Evolutionary conservation across 2,329 filamentous ascomycete genomes (phyloP).

Genomic region (Stemphylium lycopersici): DNA sequence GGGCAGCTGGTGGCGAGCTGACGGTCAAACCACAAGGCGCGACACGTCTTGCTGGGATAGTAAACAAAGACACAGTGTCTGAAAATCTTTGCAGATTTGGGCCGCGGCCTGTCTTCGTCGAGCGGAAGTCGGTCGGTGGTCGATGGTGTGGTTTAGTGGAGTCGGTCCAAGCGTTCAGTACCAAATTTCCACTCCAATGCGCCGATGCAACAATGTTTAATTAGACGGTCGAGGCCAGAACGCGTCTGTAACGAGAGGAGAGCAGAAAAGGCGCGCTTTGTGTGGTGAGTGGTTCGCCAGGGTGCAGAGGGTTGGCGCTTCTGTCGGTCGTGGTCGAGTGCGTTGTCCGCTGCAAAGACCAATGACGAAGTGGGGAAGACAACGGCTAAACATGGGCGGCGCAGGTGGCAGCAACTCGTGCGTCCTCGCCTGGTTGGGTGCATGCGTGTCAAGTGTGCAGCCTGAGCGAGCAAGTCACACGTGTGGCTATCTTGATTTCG

Average conservation of each 20-base stretch:
- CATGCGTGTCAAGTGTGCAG: constrained; percentile 8
- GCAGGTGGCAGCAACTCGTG: constrained; percentile 16
- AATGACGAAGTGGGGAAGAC: constrained; percentile 39
- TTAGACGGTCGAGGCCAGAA: constrained; percentile 24
- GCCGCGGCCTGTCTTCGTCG: constrained; percentile 5
- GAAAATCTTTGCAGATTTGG: background rate
- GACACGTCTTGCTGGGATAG: background rate
- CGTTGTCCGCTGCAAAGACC: constrained; percentile 32
- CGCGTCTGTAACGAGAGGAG: constrained; percentile 22
- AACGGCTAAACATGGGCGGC: constrained; percentile 25
- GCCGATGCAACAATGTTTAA: constrained; percentile 23
- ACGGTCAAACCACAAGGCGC: constrained; percentile 1
- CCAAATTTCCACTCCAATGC: constrained; percentile 30
- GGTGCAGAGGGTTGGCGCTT: constrained; percentile 34
- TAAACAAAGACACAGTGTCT: background rate
- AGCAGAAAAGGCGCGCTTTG: constrained; percentile 23
- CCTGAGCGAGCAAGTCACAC: background rate
- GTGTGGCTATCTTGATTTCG: background rate
- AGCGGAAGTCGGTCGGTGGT: constrained; percentile 7
- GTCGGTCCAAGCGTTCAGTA: constrained; percentile 41
- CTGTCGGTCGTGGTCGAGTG: constrained; percentile 27
- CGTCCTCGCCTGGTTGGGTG: constrained; percentile 9
- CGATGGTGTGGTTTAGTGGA: constrained; percentile 23
- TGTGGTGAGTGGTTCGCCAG: constrained; percentile 28
- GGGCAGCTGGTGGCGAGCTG: constrained; percentile 24